A percentile compares a stretch with the other conserved stretches of the same genome.
Evolutionary conservation across 495 filamentous ascomycete species (phyloP).

Genomic region (Hypoxylon lienhwacheense): DNA sequence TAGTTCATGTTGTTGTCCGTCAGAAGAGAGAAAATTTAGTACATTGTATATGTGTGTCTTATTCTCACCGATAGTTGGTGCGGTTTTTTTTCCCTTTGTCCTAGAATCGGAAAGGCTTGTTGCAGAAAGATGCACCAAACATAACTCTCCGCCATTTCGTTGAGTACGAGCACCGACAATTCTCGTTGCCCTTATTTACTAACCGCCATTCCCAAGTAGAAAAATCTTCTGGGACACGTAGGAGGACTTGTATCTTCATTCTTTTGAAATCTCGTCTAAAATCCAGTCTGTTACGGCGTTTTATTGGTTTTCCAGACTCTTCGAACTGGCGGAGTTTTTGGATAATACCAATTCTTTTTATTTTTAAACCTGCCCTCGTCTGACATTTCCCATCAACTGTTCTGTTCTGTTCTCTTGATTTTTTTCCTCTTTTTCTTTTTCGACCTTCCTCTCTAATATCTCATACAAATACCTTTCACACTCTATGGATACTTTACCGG

Average conservation of each 20-base stretch:
- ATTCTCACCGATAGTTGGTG: slow-evolving; percentile 44
- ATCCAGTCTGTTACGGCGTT: slow-evolving; percentile 29
- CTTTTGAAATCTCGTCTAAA: slow-evolving; percentile 31
- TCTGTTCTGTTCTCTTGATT: slow-evolving; percentile 2
- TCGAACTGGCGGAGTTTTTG: slow-evolving; percentile 34
- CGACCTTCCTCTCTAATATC: not conserved
- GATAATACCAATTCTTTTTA: slow-evolving; percentile 6
- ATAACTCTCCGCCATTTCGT: slow-evolving; percentile 39
- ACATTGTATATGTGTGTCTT: slow-evolving; percentile 42
- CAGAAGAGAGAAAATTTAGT: slow-evolving; percentile 22
- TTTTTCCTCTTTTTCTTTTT: not conserved
- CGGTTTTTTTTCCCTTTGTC: slow-evolving; percentile 38
- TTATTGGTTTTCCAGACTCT: slow-evolving; percentile 25
- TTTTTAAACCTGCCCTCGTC: not conserved
- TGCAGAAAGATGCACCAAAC: slow-evolving; percentile 39
- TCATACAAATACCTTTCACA: not conserved
- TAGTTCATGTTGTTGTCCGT: slow-evolving; percentile 37
- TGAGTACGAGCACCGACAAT: slow-evolving; percentile 29
- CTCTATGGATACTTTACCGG: slow-evolving; percentile 45
- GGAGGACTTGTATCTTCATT: slow-evolving; percentile 27
- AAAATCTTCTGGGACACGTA: slow-evolving; percentile 25
- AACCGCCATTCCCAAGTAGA: slow-evolving; percentile 33
- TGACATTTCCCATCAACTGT: too few species aligned
- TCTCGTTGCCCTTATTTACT: slow-evolving; percentile 29
- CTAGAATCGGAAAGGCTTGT: slow-evolving; percentile 42